A percentile compares a stretch with the other conserved stretches of the same genome.
Conservation (phyloP, 176 grass and related monocot genomes). For the Cenchrus fungigraminus region DNA sequence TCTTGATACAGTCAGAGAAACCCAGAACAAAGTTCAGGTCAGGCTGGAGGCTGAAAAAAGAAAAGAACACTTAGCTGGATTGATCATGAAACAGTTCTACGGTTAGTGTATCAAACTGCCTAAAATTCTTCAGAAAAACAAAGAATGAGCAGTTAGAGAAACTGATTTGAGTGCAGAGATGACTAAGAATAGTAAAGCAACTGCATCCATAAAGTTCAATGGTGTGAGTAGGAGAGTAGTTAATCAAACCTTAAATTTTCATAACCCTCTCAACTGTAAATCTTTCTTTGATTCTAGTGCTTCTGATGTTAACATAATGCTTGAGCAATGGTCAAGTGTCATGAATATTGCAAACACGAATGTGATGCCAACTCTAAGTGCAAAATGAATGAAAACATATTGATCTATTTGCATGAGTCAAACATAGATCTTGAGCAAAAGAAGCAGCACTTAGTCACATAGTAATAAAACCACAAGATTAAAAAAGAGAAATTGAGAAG, state of each 20-base stretch:
- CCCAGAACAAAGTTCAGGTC: not conserved
- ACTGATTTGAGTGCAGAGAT: not conserved
- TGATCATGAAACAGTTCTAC: not conserved
- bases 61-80: not conserved
- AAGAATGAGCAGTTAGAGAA: not conserved
- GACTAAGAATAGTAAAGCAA: not conserved
- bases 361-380: not conserved
- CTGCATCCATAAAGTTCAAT: constrained; percentile 8
- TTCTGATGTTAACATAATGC: not conserved
- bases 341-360: not conserved
- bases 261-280: not conserved
- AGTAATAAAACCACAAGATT: constrained; percentile 1
- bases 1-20: not conserved
- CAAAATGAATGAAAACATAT: constrained; percentile 23
- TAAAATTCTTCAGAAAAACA: not conserved
- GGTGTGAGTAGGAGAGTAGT: not conserved
- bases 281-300: not conserved
- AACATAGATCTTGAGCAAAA: not conserved
- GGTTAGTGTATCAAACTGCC: not conserved
- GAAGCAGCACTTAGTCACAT: not conserved
- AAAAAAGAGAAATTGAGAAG: constrained; percentile 6
- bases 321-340: not conserved
- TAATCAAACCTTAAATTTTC: constrained; percentile 10
- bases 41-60: not conserved
- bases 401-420: not conserved